phyloP scores from a whole-genome alignment of 306 rosid genomes.

The Acacia acuminata region DNA sequence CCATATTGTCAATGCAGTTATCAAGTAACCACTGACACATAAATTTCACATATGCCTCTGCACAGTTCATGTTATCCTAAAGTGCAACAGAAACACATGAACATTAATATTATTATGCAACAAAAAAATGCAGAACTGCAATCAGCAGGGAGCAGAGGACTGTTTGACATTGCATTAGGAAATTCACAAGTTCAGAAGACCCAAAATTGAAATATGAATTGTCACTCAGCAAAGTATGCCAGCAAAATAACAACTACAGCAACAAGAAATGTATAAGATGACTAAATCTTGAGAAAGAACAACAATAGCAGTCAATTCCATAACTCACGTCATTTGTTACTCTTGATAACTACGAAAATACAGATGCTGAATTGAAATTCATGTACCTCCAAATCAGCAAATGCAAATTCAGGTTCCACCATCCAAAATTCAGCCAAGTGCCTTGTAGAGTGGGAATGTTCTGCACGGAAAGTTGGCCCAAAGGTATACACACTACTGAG shows the following conservation, averaged over 20 bases:
- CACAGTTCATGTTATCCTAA: slow-evolving; percentile 97
- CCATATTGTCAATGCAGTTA: slow-evolving; percentile 85
- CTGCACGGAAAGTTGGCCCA: slow-evolving; percentile 98
- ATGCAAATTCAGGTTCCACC: slow-evolving; percentile 98
- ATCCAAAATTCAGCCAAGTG: slow-evolving; percentile 99
- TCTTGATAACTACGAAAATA: neutral
- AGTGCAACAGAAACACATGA: slow-evolving; percentile 11
- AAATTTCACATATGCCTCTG: slow-evolving; percentile 89
- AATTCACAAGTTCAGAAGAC: neutral
- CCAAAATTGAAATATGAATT: slow-evolving; percentile 1
- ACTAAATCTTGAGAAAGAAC: neutral
- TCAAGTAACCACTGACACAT: slow-evolving; percentile 93
- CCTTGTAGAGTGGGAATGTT: slow-evolving; percentile 94
- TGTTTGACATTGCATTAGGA: slow-evolving; percentile 2
- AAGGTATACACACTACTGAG: slow-evolving; percentile 93
- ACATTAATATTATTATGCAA: slow-evolving; percentile 18
- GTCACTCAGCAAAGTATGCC: neutral
- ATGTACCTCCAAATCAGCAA: slow-evolving; percentile 84
- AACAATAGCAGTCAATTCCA: neutral
- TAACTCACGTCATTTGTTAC: neutral
- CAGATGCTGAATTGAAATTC: neutral
- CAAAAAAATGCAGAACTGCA: slow-evolving; percentile 15
- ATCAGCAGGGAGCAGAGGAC: neutral
- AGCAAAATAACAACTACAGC: neutral
- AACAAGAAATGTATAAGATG: neutral